phyloP scores from a whole-genome alignment of 352 stramenopile species.

The Pythium vanterpoolii region DNA sequence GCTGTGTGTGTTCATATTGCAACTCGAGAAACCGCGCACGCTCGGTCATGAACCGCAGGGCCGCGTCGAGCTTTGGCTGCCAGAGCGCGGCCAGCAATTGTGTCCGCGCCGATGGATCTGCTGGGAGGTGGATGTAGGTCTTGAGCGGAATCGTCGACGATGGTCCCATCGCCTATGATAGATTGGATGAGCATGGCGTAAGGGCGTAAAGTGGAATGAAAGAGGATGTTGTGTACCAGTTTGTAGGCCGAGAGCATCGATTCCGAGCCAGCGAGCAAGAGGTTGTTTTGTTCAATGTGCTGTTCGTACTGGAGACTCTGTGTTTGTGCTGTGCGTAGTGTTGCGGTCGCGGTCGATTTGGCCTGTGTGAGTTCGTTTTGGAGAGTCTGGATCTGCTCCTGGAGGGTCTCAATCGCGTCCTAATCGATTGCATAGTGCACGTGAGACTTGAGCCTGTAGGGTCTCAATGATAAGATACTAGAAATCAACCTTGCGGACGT shows the following conservation, averaged over 20 bases:
- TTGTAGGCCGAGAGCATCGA: conserved; percentile 18
- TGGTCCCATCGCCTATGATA: conserved; percentile 3
- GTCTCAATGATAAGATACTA: too few relatives aligned
- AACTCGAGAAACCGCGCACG: conserved; percentile 11
- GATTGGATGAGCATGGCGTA: neutral
- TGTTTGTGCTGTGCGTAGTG: conserved; percentile 1
- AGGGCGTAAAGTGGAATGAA: neutral
- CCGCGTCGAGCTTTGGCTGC: conserved; percentile 10
- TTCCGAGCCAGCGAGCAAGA: conserved; percentile 11
- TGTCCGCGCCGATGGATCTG: neutral
- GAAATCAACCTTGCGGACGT: conserved; percentile 19
- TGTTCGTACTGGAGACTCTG: neutral
- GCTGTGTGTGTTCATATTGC: conserved; percentile 4
- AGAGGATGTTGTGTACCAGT: neutral
- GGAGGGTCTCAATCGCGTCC: conserved; percentile 13
- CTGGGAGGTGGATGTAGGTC: conserved; percentile 14
- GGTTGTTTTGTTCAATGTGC: conserved; percentile 7
- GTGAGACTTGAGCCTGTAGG: too few relatives aligned
- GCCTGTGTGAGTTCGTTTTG: conserved; percentile 3
- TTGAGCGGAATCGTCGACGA: conserved; percentile 9
- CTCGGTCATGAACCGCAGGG: conserved; percentile 12
- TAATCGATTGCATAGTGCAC: too few relatives aligned
- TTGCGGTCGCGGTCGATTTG: conserved; percentile 1
- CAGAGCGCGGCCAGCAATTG: conserved; percentile 2
- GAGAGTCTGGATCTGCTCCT: conserved; percentile 17